A percentile compares a stretch with the other conserved stretches of the same genome.
These are phyloP conservation scores for Helicosporidium sp. DNA, from an alignment of 139 green algal genomes.

Conservation along the genomic window DNA sequence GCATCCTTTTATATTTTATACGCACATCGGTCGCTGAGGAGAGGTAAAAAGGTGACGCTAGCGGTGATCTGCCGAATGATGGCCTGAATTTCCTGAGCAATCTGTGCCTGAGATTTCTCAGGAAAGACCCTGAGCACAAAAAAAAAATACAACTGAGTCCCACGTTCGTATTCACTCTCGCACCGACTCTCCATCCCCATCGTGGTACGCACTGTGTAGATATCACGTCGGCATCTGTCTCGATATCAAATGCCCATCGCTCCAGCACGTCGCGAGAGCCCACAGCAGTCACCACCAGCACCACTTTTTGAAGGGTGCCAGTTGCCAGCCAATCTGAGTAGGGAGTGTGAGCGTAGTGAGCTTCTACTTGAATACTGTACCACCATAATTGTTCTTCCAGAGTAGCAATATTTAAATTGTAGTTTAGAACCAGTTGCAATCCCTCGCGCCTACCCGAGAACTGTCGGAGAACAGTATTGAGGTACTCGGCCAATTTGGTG, in stretches of 20 bases:
- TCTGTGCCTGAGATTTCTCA: conserved; percentile 66
- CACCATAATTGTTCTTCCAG: too few species aligned
- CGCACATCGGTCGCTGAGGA: conserved; percentile 69
- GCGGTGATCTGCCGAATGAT: conserved; percentile 89
- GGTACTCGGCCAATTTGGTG: conserved; percentile 50
- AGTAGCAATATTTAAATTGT: not conserved
- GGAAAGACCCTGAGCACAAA: conserved; percentile 1
- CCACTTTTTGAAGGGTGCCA: conserved; percentile 67
- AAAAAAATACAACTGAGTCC: not conserved
- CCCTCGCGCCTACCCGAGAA: conserved; percentile 3
- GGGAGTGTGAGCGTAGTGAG: not conserved
- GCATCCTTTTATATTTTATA: too few species aligned
- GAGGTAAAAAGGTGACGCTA: conserved; percentile 81
- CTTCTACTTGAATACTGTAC: not conserved
- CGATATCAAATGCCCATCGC: conserved; percentile 88
- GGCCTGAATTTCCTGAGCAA: conserved; percentile 69
- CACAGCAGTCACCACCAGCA: conserved; percentile 64
- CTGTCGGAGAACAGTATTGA: conserved; percentile 56
- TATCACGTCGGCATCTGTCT: conserved; percentile 53
- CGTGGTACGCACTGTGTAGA: not conserved
- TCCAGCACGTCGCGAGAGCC: conserved; percentile 61
- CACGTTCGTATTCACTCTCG: not conserved
- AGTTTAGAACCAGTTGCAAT: not conserved
- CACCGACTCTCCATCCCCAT: not conserved
- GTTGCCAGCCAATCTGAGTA: conserved; percentile 65